Evolutionary conservation across 73 alveolate genomes (phyloP), one percentile per base, ranked within the genome.

Genomic region (Blepharisma stoltei): DNA sequence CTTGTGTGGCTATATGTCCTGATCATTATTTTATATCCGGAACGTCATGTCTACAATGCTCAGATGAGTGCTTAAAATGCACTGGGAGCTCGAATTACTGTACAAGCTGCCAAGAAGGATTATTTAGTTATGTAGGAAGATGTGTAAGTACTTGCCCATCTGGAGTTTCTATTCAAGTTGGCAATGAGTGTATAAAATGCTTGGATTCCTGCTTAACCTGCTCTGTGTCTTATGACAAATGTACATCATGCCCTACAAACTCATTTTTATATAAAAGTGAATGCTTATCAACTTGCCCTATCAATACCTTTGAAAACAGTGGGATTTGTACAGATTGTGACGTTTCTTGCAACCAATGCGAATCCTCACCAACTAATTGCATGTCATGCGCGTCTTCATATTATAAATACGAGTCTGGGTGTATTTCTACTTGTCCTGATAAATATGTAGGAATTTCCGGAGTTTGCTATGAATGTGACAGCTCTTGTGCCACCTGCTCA

Each of bases 221-320:
- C 5, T 14, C 73, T 20, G 23, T 38, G 3, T 60, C 73, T 9
- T 14, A n/a, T 18, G 49, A 8, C 46, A 60, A 14, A 14, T 60
- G 73, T 5, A 20, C 73, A 14, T 60, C 73, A 14, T 60, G 73
- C 23, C 14, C 23, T 18, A 4, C 18, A 14, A 25, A 60, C 46
- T 60, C 14, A 8, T 60, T 14, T 25, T 60, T 60, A 4, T 60
- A 60, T 60, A 9, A 14, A 20, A 25, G 48, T 14, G 4, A n/a
- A 20, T 60, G 73, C 23, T 14, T 60, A 20, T n/a, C 23, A 20
- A 60, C 73, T 60, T 60, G 73, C 5, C 73, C 73, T 18, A 60
- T 38, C 2, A 38, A 38, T 4, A 14, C 14, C 73, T 60, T 60
- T 8, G 46, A n/a, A 9, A 60, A 60, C 23, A 38, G 47, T 18